Evolutionary conservation across 1,284 basidiomycete genomes (phyloP).

Genomic region (Pisolithus thermaeus): DNA sequence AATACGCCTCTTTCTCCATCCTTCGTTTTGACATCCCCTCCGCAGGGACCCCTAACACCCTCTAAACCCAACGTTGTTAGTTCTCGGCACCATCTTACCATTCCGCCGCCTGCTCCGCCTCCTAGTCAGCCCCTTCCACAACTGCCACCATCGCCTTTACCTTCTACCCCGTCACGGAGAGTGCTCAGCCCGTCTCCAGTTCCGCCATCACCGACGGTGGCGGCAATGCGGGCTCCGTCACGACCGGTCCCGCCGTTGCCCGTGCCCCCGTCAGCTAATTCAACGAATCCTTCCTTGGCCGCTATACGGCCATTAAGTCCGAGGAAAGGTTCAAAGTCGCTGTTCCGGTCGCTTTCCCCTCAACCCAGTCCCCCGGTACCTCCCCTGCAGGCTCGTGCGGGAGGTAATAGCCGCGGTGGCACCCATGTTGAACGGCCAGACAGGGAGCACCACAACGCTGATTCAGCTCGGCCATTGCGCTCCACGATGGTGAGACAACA

Average conservation of each 20-base stretch:
- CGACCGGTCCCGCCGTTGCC: constrained; percentile 15
- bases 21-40: constrained; percentile 6
- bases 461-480: background rate
- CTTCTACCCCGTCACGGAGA: constrained; percentile 1
- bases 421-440: too few species aligned
- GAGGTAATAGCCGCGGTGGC: background rate
- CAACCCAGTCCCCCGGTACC: constrained; percentile 4
- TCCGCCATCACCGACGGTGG: background rate
- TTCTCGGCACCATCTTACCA: constrained; percentile 24
- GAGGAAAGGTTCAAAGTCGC: background rate
- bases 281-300: background rate
- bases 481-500: background rate
- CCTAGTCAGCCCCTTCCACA: constrained; percentile 26
- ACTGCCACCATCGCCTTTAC: constrained; percentile 17
- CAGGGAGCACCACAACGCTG: too few species aligned
- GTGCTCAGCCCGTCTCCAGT: background rate
- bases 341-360: background rate
- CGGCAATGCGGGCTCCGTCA: constrained; percentile 8
- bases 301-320: background rate
- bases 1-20: constrained; percentile 17
- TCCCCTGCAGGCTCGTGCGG: background rate
- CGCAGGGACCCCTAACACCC: background rate
- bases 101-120: constrained; percentile 27
- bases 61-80: constrained; percentile 11
- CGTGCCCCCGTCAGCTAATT: background rate